Conservation (phyloP, 257 asterid genomes). For the Nicotiana tabacum region DNA sequence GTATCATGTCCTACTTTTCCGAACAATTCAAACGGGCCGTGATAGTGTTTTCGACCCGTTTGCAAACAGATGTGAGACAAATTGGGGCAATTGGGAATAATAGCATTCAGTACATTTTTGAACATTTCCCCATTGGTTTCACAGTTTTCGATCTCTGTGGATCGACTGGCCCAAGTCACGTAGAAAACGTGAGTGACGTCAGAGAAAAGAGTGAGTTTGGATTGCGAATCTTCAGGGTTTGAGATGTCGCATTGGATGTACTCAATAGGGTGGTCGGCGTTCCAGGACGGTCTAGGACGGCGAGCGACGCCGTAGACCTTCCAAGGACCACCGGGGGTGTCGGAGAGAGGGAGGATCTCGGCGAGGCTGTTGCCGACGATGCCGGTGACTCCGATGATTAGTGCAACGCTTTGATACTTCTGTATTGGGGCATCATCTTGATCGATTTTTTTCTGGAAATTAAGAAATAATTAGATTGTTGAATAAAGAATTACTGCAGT, state of each 20-base stretch:
- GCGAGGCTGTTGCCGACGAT: slow-evolving; percentile 35
- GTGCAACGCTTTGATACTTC: slow-evolving; percentile 23
- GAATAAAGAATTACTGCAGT: background rate
- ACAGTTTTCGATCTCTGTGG: slow-evolving; percentile 25
- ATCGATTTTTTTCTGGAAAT: background rate
- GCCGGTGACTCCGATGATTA: slow-evolving; percentile 31
- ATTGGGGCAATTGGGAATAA: slow-evolving; percentile 26
- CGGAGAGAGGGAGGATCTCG: slow-evolving; percentile 26
- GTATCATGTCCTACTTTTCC: slow-evolving; percentile 22
- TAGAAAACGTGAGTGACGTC: slow-evolving; percentile 33
- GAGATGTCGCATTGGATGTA: slow-evolving; percentile 34
- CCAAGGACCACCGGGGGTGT: slow-evolving; percentile 35
- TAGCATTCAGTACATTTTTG: slow-evolving; percentile 11
- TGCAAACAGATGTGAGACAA: slow-evolving; percentile 29
- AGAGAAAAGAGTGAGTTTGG: slow-evolving; percentile 19
- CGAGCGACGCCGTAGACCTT: slow-evolving; percentile 37
- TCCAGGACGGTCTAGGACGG: slow-evolving; percentile 28
- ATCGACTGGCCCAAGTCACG: slow-evolving; percentile 23
- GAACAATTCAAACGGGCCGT: slow-evolving; percentile 23
- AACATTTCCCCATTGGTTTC: slow-evolving; percentile 25
- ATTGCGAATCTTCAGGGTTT: slow-evolving; percentile 6
- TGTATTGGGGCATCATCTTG: slow-evolving; percentile 10
- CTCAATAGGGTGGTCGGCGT: slow-evolving; percentile 10
- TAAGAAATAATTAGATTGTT: background rate
- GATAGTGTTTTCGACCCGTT: slow-evolving; percentile 32